Base-by-base conservation (phyloP, 2,329 filamentous ascomycete species). In the Colletotrichum falcatum region DNA sequence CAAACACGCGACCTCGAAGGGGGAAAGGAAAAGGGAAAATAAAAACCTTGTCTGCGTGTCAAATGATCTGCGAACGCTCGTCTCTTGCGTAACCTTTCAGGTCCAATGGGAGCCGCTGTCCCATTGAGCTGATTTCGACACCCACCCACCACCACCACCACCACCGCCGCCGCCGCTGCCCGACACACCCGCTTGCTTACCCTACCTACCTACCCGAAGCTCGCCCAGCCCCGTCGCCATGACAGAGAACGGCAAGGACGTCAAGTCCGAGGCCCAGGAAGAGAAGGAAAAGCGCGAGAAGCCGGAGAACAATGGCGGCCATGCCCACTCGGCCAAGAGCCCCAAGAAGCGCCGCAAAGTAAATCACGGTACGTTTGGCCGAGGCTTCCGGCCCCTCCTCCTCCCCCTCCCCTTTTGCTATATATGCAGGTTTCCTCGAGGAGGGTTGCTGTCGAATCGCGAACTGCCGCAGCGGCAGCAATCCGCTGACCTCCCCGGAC, bases 321-420 rank as follows among this genome's bases (percentile, higher is more conserved):
- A 83, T 74, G 58, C 37, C 42, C 64, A 62, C 35, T 39, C 64
- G 44, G 61, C 46, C 44, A 86, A 88, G 81, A 92, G 89, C 79
- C 90, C 91, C 59, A 95, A 94, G 85, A 95, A 94, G 87, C 88
- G 93, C 83, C 92, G 93, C 85, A 95, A 95, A 85, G 93, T 95
- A 76, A 95, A 94, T 85, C 93, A 95, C 84, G 93, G 93, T 95
- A 89, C 84, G 90, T 82, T 75, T 75, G 77, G 74, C 72, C 67
- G n/a, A n/a, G 18, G n/a, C n/a, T n/a, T n/a, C n/a, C n/a, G n/a
- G n/a, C n/a, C n/a, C n/a, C n/a, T n/a, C n/a, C n/a, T n/a, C n/a
- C n/a, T 8, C 20, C n/a, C 5, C 4, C 44, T 8, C 14, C 42
- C 42, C 18, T 16, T n/a, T 23, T n/a, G 12, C 20, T 20, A 37